Conservation (phyloP, 208 protist genomes). For the Histomonas meleagridis region DNA sequence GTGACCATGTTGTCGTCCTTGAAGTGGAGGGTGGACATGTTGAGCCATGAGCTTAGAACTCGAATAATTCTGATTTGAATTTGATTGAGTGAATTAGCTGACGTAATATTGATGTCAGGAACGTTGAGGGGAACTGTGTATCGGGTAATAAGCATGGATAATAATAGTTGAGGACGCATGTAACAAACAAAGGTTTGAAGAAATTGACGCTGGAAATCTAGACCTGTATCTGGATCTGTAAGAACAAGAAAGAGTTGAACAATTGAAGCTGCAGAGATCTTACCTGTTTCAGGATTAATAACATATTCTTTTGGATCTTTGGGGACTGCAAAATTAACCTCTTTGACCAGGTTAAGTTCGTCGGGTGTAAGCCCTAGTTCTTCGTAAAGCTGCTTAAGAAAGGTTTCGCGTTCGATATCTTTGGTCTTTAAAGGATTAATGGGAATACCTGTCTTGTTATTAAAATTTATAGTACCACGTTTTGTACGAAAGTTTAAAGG, state of each 20-base stretch:
- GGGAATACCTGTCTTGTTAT: too few species aligned
- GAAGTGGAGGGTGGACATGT: neutral
- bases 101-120: neutral
- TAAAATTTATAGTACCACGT: too few species aligned
- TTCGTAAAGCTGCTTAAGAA: too few species aligned
- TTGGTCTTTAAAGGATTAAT: too few species aligned
- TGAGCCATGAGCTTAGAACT: neutral
- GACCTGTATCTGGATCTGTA: neutral
- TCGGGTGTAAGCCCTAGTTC: too few species aligned
- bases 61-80: neutral
- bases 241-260: neutral
- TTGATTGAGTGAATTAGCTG: neutral
- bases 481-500: too few species aligned
- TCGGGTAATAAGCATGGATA: neutral
- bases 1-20: neutral
- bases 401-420: too few species aligned
- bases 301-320: too few species aligned
- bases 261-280: neutral
- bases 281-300: too few species aligned
- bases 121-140: neutral
- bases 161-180: neutral
- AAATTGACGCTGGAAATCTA: neutral
- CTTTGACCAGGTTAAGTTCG: too few species aligned
- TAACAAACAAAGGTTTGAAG: neutral
- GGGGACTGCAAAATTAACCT: too few species aligned